Evolutionary conservation across 169 alveolate genomes (phyloP).

Genomic region (Plasmodium vivax): DNA sequence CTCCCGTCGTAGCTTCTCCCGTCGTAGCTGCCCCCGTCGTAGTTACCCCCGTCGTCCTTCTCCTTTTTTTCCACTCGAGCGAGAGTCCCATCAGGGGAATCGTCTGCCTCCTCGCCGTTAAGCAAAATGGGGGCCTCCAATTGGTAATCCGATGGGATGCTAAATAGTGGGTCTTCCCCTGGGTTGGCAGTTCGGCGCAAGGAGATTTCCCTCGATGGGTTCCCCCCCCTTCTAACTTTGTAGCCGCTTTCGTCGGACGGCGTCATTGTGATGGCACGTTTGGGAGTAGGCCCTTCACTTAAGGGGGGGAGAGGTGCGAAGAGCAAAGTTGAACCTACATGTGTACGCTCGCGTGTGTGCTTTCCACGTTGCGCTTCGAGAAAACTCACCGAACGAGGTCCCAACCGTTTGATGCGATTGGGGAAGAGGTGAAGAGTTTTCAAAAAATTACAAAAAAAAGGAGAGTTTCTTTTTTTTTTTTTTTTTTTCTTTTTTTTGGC

Average conservation of each 20-base stretch:
- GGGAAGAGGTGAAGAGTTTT: neutral
- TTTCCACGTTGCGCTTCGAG: neutral
- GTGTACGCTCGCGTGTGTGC: neutral
- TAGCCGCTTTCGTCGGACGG: slow-evolving; percentile 16
- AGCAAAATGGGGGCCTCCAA: neutral
- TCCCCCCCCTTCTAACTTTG: neutral
- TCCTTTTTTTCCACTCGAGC: neutral
- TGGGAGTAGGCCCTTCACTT: neutral
- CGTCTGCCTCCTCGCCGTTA: neutral
- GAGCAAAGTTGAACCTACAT: neutral
- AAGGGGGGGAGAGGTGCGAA: neutral
- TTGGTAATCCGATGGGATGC: neutral
- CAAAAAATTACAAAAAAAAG: neutral
- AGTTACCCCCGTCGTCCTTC: slow-evolving; percentile 12
- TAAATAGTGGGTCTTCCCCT: neutral
- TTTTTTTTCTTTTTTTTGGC: too few relatives aligned
- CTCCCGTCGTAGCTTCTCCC: too few relatives aligned
- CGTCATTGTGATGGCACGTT: neutral
- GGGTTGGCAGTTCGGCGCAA: neutral
- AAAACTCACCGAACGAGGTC: neutral
- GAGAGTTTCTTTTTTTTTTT: neutral
- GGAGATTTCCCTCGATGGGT: neutral
- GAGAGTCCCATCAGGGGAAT: neutral
- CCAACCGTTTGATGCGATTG: neutral
- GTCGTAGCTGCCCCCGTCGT: too few relatives aligned